Base-by-base conservation (phyloP, 2,329 filamentous ascomycete genomes). In the Aspergillus versicolor region DNA sequence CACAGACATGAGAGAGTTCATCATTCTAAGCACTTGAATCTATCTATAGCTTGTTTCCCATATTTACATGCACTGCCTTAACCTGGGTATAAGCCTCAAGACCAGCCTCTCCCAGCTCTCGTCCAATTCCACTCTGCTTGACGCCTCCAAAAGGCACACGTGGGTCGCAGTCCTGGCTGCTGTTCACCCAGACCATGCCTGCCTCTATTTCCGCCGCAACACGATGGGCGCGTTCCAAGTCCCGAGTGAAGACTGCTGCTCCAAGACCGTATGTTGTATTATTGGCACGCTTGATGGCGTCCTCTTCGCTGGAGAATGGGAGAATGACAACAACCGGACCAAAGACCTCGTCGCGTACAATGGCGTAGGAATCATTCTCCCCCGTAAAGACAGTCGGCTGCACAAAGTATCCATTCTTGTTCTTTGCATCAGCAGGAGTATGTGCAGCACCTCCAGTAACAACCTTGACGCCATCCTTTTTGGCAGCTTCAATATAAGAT, bases 51-150 rank as follows among this genome's bases (percentile, higher is more conserved):
- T 57, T 70, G 40, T 60, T 68, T 0, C 74, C 73, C 70, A 77
- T 65, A 47, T 77, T 77, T 5, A 77, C 71, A 65, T 77, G 74
- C 13, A 77, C 70, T 22, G 73, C 69, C 66, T 76, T 76, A 5
- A 70, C 63, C 63, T 76, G 74, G 9, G 62, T 67, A 57, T 76
- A 77, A 13, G 72, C 74, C 34, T 75, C 73, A 48, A 77, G 52
- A 4, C 75, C 75, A 52, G 74, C 75, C 61, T 75, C 72, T 5
- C 75, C 74, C 56, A 77, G 61, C 59, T 84, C 78, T 19, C 81
- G 68, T 0, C 82, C 82, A 67, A 84, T 77, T 19, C 77, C 77
- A 54, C 73, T 77, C 64, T 78, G 75, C 66, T 78, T 78, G 17
- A 78, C 75, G 49, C 76, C 76, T 19, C 76, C 76, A 57, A 77